These are phyloP conservation scores for Mimosa pudica DNA, from an alignment of 306 rosid genomes.

Conservation along the genomic window DNA sequence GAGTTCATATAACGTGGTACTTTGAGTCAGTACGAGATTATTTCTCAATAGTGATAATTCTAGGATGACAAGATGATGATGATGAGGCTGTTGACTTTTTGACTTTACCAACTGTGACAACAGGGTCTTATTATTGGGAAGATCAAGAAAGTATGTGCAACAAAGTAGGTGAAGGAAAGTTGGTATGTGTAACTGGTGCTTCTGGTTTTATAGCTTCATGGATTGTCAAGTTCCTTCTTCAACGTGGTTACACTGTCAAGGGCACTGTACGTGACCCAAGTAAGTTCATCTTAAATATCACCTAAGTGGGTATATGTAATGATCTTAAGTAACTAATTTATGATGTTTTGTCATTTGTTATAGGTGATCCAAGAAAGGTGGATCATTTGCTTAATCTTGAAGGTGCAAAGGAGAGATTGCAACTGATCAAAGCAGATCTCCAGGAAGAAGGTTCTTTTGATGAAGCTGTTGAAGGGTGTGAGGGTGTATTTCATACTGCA, in stretches of 20 bases:
- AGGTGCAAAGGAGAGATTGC: neutral
- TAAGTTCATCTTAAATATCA: neutral
- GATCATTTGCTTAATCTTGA: neutral
- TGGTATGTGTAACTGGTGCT: conserved; percentile 60
- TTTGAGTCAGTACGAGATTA: no score
- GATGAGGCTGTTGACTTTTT: neutral
- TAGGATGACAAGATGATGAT: no score
- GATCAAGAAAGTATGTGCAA: conserved; percentile 27
- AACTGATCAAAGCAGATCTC: neutral
- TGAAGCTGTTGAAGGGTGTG: neutral
- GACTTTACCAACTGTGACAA: neutral
- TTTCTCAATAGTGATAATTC: no score
- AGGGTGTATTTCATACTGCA: neutral
- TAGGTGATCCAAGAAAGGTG: neutral
- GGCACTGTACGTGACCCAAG: conserved; percentile 13
- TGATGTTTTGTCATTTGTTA: neutral
- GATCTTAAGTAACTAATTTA: no score
- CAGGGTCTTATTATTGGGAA: neutral
- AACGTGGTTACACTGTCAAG: conserved; percentile 38
- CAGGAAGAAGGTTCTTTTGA: conserved; percentile 1
- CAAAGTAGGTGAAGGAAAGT: conserved; percentile 21
- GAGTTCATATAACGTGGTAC: no score
- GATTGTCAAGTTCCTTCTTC: conserved; percentile 53
- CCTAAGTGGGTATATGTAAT: no score
- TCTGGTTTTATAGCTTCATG: conserved; percentile 60